Evolutionary conservation across 2,329 filamentous ascomycete species (phyloP), one percentile per base, ranked within the genome.

Genomic region (Fusarium pilosicola): DNA sequence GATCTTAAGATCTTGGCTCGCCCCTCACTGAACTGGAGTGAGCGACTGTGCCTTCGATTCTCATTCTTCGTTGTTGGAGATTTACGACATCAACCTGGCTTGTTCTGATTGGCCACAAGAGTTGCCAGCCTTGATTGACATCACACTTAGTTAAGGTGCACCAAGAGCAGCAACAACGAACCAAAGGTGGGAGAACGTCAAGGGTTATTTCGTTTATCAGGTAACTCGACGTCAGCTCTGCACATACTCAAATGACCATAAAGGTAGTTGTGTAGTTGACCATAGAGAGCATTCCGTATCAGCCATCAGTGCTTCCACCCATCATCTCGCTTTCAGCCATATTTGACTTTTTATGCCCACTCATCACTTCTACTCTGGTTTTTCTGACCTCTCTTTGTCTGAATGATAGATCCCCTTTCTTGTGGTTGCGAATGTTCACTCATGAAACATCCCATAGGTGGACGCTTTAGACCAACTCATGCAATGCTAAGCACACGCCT

Each of bases 401-500:
- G 18, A 30, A 26, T 39, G 18, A 30, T n/a, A 32, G 42, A 48
- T 65, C 62, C 30, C 70, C 48, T 65, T 70, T 51, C 70, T 66
- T 59, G 57, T 26, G 48, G 57, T 58, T 66, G 56, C 38, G 38
- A 68, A 71, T 49, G 44, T 42, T 44, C 62, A 48, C 52, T 67
- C 52, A 62, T 73, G 65, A 70, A 73, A 73, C 61, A 73, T 70
- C 66, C 32, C 65, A 62, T 68, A 62, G 65, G 65, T 44, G 65
- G 63, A 54, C 41, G 63, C 68, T 72, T 65, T 65, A 26, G 45
- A 60, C 63, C 68, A 68, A 34, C 68, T 68, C 68, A 73, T 70
- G 60, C 45, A 63, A 28, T 62, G 32, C 42, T 73, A 67, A 5
- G 22, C 22, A 26, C 70, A 73, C 70, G 5, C 70, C 70, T 14